phyloP scores from a whole-genome alignment of 495 filamentous ascomycete genomes.

The Penicillium riverlandense region DNA sequence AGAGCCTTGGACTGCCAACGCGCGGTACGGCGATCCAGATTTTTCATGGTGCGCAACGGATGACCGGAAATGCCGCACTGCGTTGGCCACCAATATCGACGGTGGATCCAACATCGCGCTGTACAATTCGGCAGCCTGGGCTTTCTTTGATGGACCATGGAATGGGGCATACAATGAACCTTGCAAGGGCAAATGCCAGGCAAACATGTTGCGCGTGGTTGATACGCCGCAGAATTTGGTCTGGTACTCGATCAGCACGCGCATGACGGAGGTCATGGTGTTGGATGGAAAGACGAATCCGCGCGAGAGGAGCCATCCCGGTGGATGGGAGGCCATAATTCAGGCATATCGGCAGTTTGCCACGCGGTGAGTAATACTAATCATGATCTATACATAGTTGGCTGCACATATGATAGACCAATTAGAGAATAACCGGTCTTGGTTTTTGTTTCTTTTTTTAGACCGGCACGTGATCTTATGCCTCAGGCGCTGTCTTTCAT shows the following conservation, averaged over 20 bases:
- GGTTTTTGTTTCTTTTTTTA: too few relatives aligned
- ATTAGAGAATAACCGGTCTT: too few relatives aligned
- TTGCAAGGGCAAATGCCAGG: slow-evolving; percentile 34
- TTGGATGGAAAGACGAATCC: slow-evolving; percentile 23
- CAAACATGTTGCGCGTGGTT: slow-evolving; percentile 34
- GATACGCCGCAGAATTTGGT: slow-evolving; percentile 22
- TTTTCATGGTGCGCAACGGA: slow-evolving; percentile 27
- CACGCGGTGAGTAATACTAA: slow-evolving; percentile 7
- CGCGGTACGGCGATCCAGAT: slow-evolving; percentile 35
- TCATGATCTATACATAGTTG: slow-evolving; percentile 3
- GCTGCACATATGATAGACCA: background rate
- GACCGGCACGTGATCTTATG: too few relatives aligned
- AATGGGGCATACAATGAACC: slow-evolving; percentile 24
- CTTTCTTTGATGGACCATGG: slow-evolving; percentile 39
- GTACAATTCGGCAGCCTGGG: slow-evolving; percentile 49
- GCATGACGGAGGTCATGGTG: slow-evolving; percentile 36
- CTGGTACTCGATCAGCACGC: slow-evolving; percentile 38
- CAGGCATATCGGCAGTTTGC: slow-evolving; percentile 31
- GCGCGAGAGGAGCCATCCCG: slow-evolving; percentile 34
- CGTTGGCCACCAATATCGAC: slow-evolving; percentile 27
- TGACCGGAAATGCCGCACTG: slow-evolving; percentile 34
- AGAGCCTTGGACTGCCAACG: slow-evolving; percentile 31
- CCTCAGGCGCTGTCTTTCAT: too few relatives aligned
- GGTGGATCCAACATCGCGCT: slow-evolving; percentile 43
- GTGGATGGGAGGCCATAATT: slow-evolving; percentile 50